These are phyloP conservation scores for Turnera subulata DNA, from an alignment of 345 rosid species.

Conservation along the genomic window DNA sequence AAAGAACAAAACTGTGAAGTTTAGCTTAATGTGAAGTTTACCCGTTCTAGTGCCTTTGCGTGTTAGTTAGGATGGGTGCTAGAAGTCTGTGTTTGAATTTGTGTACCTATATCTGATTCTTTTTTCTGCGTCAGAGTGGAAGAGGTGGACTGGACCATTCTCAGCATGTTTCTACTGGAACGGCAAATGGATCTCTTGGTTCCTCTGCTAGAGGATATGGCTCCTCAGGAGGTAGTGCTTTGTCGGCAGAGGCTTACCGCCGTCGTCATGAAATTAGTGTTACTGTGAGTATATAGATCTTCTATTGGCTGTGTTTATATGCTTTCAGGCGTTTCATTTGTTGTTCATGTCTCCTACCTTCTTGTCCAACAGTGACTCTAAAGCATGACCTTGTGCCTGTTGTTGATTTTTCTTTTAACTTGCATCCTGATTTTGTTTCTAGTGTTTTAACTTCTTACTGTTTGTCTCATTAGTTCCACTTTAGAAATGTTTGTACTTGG, in stretches of 20 bases:
- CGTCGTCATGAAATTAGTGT: constrained; percentile 80
- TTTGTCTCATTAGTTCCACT: background rate
- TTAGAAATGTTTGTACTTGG: background rate
- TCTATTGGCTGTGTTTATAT: background rate
- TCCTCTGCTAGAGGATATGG: constrained; percentile 41
- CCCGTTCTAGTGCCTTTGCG: too few relatives aligned
- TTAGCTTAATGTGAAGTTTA: too few relatives aligned
- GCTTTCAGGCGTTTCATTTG: background rate
- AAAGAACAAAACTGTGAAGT: too few relatives aligned
- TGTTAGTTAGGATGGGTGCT: too few relatives aligned
- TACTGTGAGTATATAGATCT: constrained; percentile 46
- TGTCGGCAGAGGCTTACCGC: constrained; percentile 69
- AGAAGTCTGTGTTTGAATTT: too few relatives aligned
- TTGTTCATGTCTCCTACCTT: background rate
- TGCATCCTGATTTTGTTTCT: background rate
- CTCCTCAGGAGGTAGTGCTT: constrained; percentile 33
- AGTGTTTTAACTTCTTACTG: background rate
- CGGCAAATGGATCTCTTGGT: constrained; percentile 32
- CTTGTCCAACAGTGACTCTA: too few relatives aligned
- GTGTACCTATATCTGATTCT: background rate
- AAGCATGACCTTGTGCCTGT: background rate
- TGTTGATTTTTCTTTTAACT: too few relatives aligned
- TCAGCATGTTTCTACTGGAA: constrained; percentile 43
- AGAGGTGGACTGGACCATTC: constrained; percentile 34
- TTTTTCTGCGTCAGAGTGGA: constrained; percentile 20